Base-by-base conservation (phyloP, 352 stramenopile genomes). In the Phytophthora sojae region DNA sequence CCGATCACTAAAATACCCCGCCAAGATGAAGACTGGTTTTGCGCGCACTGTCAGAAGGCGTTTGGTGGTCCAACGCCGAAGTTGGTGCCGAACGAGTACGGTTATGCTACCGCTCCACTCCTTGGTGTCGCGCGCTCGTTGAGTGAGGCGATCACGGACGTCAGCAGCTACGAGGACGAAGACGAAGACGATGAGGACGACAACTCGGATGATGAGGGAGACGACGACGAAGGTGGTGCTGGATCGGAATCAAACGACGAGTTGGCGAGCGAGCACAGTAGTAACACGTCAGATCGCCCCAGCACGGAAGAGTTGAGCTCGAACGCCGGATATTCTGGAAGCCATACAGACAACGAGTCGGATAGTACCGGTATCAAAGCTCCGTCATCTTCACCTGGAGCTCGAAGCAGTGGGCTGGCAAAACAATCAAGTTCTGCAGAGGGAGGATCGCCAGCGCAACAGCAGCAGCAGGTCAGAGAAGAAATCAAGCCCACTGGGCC, bases 21-120 rank as follows among this genome's bases (percentile, higher is more conserved):
- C 42, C 72, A 77, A 61, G 77, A 76, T 49, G 78, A 76, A 62
- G 83, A 91, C 63, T 93, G 83, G 83, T 93, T 82, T 57, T 93
- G 86, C 51, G 23, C 44, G 21, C 45, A 77, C 32, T 93, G 85
- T 56, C 67, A 76, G 4, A 11, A 54, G 23, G 57, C 42, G 8
- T 71, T 82, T 62, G 71, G 61, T 29, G 39, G 57, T 14, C 50
- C 56, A 1, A 76, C 44, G 14, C 76, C 72, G 7, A 71, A 56
- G n/a, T 30, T 65, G 25, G 19, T 70, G 2, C 45, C 62, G 17
- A 82, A 76, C 26, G 25, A 61, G 39, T 72, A 76, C 52, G 77
- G 71, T 32, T 21, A 64, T 45, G 15, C 60, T 26, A 68, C 47
- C 21, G 6, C 42, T 37, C 56, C 45, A 30, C 61, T 64, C 17